Evolutionary conservation across 1,284 basidiomycete species (phyloP), one percentile per base, ranked within the genome.

Genomic region (Rhodotorula sp.): DNA sequence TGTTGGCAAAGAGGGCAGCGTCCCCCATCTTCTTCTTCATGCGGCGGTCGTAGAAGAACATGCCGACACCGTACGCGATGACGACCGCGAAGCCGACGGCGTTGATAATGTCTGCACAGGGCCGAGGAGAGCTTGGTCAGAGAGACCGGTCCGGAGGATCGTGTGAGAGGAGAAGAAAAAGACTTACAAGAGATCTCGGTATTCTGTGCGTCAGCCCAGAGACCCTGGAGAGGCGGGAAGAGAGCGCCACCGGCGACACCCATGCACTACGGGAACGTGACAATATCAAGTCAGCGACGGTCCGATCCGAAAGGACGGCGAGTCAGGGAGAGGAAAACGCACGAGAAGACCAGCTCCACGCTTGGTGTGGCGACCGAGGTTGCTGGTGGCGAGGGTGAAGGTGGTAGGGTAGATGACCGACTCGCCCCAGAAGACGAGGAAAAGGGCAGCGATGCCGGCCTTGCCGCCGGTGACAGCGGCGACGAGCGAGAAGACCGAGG

Each of bases 161-260:
- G 54, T 15, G 18, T 26, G n/a, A 16, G 20, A 14, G 39, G 10
- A 43, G 39, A 43, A 43, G 60, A 14, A 65, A 14, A 65, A 48
- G 29, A 68, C 52, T 58, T 71, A 54, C 39, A 89, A 23, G 88
- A 89, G 67, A 82, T 82, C 60, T 84, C 80, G 65, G 85, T 86
- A 76, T 82, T 85, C 71, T 83, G 78, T 74, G 78, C 78, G 79
- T 91, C 88, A 18, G 88, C 88, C 64, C 91, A 82, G 15, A 86
- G 85, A 43, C 86, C 90, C 77, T 91, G 89, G 18, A 89, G 87
- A 1, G 88, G 84, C 1, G 90, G 90, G 81, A 87, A 90, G 85
- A 88, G 89, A 29, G 90, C 90, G 67, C 90, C 90, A 64, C 90
- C 89, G 69, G 87, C 87, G 56, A 90, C 88, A 73, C 88, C 89